phyloP scores from a whole-genome alignment of 257 asterid species.

The Leptodermis oblonga region DNA sequence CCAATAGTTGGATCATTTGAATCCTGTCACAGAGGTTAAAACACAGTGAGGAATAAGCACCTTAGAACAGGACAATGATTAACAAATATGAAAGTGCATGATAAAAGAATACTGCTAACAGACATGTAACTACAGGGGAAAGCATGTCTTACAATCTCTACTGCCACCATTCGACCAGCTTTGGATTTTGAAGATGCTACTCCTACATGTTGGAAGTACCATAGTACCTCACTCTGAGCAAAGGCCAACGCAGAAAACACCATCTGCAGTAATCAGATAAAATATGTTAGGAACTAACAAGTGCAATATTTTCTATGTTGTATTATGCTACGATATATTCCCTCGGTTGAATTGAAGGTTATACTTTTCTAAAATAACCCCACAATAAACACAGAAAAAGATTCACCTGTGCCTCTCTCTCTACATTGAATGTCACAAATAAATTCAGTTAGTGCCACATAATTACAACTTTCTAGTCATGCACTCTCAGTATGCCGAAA shows the following conservation, averaged over 20 bases:
- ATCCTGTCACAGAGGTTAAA: conserved; percentile 49
- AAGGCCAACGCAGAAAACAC: conserved; percentile 96
- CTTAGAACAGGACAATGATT: conserved; percentile 8
- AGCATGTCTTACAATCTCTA: conserved; percentile 72
- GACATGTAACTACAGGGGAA: conserved; percentile 11
- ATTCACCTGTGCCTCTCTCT: neutral
- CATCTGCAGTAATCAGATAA: conserved; percentile 66
- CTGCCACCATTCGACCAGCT: conserved; percentile 67
- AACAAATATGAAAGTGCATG: conserved; percentile 1
- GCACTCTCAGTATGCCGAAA: neutral
- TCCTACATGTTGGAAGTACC: conserved; percentile 98
- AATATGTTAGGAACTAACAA: conserved; percentile 10
- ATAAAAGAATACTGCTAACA: neutral
- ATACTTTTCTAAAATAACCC: conserved; percentile 2
- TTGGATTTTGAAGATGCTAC: conserved; percentile 71
- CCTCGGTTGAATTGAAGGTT: neutral
- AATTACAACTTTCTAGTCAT: neutral
- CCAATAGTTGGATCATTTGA: conserved; percentile 98
- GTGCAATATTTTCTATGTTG: neutral
- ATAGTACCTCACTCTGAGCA: conserved; percentile 90
- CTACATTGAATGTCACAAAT: neutral
- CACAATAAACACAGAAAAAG: neutral
- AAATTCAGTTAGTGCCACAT: neutral
- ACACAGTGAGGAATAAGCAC: conserved; percentile 10
- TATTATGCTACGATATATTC: neutral